Evolutionary conservation across 495 filamentous ascomycete species (phyloP).

Genomic region (Sporormia fimetaria): DNA sequence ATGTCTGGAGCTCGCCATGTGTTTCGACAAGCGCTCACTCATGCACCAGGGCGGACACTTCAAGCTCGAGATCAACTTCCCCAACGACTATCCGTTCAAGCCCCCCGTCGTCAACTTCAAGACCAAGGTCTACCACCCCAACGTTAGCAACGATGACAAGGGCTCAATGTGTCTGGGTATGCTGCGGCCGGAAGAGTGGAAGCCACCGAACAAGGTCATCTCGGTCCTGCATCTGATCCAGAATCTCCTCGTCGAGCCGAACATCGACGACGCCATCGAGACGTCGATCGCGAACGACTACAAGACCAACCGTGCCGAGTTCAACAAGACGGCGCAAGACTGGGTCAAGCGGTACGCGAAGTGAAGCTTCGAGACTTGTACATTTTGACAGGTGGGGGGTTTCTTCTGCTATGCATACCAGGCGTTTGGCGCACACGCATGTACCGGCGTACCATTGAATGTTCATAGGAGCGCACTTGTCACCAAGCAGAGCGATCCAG

Average conservation of each 20-base stretch:
- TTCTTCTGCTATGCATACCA: no score
- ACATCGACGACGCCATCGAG: slow-evolving; percentile 92
- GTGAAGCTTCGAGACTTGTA: slow-evolving; percentile 3
- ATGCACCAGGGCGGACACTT: slow-evolving; percentile 60
- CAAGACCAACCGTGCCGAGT: slow-evolving; percentile 57
- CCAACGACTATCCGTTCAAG: slow-evolving; percentile 89
- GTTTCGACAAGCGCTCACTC: not conserved
- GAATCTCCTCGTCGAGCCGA: slow-evolving; percentile 69
- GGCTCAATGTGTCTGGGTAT: slow-evolving; percentile 87
- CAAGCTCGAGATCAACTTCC: slow-evolving; percentile 63
- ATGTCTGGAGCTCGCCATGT: slow-evolving; percentile 12
- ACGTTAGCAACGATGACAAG: slow-evolving; percentile 87
- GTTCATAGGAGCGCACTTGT: no score
- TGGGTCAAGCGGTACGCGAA: slow-evolving; percentile 71
- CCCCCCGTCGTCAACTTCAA: slow-evolving; percentile 75
- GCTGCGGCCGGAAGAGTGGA: slow-evolving; percentile 86
- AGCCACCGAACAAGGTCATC: slow-evolving; percentile 68
- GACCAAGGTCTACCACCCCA: slow-evolving; percentile 97
- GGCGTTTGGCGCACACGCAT: no score
- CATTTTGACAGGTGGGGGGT: no score
- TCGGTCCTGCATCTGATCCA: slow-evolving; percentile 72
- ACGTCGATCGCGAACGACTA: slow-evolving; percentile 75
- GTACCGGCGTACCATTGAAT: no score
- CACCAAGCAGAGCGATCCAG: no score
- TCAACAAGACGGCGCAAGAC: slow-evolving; percentile 71